Evolutionary conservation across 352 stramenopile genomes (phyloP).

Genomic region (Phytophthora pisi): DNA sequence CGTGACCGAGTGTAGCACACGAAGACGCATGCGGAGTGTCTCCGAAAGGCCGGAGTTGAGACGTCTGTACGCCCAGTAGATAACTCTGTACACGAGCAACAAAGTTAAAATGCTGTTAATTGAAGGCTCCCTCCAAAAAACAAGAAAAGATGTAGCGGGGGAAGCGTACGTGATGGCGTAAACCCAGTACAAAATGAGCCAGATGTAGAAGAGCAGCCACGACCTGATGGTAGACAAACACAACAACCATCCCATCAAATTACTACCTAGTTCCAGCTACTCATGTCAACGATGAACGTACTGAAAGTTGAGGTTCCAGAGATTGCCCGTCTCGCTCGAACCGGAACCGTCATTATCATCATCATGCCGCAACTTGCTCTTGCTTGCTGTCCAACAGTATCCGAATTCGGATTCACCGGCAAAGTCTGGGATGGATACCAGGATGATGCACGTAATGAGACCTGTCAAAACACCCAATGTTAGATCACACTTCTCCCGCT

Average conservation of each 20-base stretch:
- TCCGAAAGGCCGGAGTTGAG: conserved; percentile 83
- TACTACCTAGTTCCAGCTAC: neutral
- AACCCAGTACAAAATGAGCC: conserved; percentile 87
- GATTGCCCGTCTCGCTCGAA: conserved; percentile 48
- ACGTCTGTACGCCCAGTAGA: conserved; percentile 85
- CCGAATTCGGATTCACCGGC: conserved; percentile 80
- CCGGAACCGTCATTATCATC: conserved; percentile 12
- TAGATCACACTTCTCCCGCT: neutral
- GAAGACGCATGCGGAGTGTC: conserved; percentile 84
- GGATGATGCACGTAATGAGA: conserved; percentile 66
- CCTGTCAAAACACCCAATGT: conserved; percentile 34
- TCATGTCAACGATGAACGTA: conserved; percentile 28
- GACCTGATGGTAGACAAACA: conserved; percentile 42
- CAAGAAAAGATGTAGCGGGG: neutral
- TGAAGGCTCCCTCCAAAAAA: neutral
- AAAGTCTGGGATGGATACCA: conserved; percentile 77
- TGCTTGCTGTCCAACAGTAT: conserved; percentile 85
- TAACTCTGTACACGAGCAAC: conserved; percentile 42
- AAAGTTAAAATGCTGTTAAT: no score
- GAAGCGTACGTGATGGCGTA: conserved; percentile 75
- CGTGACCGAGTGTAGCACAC: conserved; percentile 87
- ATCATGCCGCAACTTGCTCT: conserved; percentile 53
- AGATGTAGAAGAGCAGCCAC: conserved; percentile 88
- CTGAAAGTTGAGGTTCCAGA: conserved; percentile 89
- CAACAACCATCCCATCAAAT: neutral